Evolutionary conservation across 192 early-diverging fungal genomes (phyloP).

Genomic region (Haplosporangium gracile): DNA sequence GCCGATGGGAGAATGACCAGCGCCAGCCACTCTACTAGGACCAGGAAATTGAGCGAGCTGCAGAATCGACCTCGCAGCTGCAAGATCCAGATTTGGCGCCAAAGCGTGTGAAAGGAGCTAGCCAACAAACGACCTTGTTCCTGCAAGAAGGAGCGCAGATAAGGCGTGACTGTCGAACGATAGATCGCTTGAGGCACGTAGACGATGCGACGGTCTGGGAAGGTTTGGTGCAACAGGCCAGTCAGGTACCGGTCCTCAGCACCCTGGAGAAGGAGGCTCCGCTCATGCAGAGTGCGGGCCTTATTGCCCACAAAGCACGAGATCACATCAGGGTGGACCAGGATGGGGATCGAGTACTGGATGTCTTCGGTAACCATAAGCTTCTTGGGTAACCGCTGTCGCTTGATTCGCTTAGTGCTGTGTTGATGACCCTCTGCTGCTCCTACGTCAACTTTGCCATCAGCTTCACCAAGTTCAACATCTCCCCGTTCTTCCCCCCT

Average conservation of each 20-base stretch:
- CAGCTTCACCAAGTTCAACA: background rate
- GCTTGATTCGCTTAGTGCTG: background rate
- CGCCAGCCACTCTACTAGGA: conserved; percentile 10
- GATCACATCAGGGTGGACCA: conserved; percentile 37
- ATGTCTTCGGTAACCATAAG: background rate
- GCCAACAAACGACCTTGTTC: background rate
- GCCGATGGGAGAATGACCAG: conserved; percentile 13
- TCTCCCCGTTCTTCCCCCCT: background rate
- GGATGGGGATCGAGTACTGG: conserved; percentile 20
- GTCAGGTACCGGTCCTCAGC: conserved; percentile 35
- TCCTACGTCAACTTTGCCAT: background rate
- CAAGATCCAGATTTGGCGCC: conserved; percentile 17
- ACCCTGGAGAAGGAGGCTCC: conserved; percentile 4
- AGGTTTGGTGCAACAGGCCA: conserved; percentile 20
- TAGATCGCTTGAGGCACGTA: conserved; percentile 26
- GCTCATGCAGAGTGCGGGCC: conserved; percentile 21
- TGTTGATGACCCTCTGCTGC: background rate
- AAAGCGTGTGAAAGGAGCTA: conserved; percentile 11
- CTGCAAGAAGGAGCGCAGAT: background rate
- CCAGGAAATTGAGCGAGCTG: conserved; percentile 25
- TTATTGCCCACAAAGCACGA: conserved; percentile 12
- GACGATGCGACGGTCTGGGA: conserved; percentile 12
- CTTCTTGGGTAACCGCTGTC: background rate
- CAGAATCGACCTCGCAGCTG: conserved; percentile 13
- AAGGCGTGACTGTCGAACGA: background rate